Evolutionary conservation across 257 asterid genomes (phyloP).

Genomic region (Nicotiana benthamiana): DNA sequence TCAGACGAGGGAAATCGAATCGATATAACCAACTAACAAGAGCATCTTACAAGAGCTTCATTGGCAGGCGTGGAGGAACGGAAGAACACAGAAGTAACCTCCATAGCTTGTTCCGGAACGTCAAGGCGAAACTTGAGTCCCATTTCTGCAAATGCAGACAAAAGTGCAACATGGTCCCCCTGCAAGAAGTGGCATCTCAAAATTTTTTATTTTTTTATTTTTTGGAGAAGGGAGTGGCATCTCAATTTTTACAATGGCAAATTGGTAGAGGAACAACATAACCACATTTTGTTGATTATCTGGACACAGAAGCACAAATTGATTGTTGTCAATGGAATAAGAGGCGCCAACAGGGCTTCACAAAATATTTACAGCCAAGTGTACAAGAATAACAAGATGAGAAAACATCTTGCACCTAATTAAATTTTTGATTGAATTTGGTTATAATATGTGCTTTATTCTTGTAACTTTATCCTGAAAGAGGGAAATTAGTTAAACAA

Average conservation of each 20-base stretch:
- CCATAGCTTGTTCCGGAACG: slow-evolving; percentile 95
- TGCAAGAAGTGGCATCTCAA: slow-evolving; percentile 28
- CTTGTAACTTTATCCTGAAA: not conserved
- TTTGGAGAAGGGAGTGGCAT: too few relatives aligned
- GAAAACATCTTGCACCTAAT: not conserved
- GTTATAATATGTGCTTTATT: not conserved
- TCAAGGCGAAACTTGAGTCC: slow-evolving; percentile 92
- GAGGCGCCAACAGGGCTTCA: not conserved
- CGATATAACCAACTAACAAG: not conserved
- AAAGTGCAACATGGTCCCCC: slow-evolving; percentile 96
- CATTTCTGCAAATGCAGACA: slow-evolving; percentile 90
- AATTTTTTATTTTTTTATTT: too few relatives aligned
- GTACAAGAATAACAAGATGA: not conserved
- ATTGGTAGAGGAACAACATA: not conserved
- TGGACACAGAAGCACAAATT: not conserved
- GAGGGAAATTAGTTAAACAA: not conserved
- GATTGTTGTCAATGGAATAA: not conserved
- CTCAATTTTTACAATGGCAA: not conserved
- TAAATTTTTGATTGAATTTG: too few relatives aligned
- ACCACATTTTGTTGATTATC: not conserved
- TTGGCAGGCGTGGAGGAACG: slow-evolving; percentile 80
- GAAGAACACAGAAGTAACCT: slow-evolving; percentile 69
- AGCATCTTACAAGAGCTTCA: slow-evolving; percentile 69
- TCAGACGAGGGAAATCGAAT: slow-evolving; percentile 10
- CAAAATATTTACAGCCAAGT: not conserved